Percentiles rank a stretch among this genome's conserved stretches.
These are phyloP conservation scores for Collybiopsis confluens DNA, from an alignment of 768 basidiomycete genomes.

Conservation along the genomic window DNA sequence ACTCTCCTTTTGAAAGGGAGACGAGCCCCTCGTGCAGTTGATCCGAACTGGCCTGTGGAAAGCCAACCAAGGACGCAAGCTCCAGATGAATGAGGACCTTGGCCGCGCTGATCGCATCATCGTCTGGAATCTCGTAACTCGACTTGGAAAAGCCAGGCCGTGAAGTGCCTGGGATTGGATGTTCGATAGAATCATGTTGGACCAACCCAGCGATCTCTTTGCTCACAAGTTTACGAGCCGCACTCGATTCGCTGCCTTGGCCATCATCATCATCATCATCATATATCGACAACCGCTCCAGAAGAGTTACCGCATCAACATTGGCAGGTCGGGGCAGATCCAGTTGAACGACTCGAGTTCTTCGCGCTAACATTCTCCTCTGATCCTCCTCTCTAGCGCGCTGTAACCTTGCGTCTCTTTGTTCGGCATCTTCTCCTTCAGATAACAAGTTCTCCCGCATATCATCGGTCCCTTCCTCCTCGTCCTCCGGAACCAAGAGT, in stretches of 20 bases:
- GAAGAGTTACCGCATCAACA: slow-evolving; percentile 63
- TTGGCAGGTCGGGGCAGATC: slow-evolving; percentile 84
- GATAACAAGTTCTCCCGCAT: slow-evolving; percentile 25
- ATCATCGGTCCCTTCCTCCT: slow-evolving; percentile 48
- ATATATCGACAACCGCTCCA: slow-evolving; percentile 53
- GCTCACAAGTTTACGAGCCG: slow-evolving; percentile 65
- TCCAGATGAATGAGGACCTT: slow-evolving; percentile 73
- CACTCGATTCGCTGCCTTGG: slow-evolving; percentile 30
- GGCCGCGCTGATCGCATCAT: slow-evolving; percentile 69
- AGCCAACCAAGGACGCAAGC: slow-evolving; percentile 74
- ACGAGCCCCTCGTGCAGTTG: slow-evolving; percentile 77
- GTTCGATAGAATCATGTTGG: slow-evolving; percentile 80
- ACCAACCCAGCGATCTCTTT: slow-evolving; percentile 75
- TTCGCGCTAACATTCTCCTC: slow-evolving; percentile 70
- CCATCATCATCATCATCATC: slow-evolving; percentile 43
- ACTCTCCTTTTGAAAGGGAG: slow-evolving; percentile 58
- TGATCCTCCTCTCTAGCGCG: slow-evolving; percentile 73
- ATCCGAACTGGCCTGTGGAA: slow-evolving; percentile 75
- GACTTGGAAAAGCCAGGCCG: slow-evolving; percentile 70
- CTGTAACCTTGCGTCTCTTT: slow-evolving; percentile 75
- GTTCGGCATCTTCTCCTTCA: slow-evolving; percentile 91
- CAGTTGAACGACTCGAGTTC: slow-evolving; percentile 77
- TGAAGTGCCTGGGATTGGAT: slow-evolving; percentile 86
- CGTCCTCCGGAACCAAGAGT: slow-evolving; percentile 85
- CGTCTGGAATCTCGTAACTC: slow-evolving; percentile 68